A percentile compares a stretch with the other conserved stretches of the same genome.
phyloP scores from a whole-genome alignment of 495 filamentous ascomycete genomes.

The Aspergillus affinis region DNA sequence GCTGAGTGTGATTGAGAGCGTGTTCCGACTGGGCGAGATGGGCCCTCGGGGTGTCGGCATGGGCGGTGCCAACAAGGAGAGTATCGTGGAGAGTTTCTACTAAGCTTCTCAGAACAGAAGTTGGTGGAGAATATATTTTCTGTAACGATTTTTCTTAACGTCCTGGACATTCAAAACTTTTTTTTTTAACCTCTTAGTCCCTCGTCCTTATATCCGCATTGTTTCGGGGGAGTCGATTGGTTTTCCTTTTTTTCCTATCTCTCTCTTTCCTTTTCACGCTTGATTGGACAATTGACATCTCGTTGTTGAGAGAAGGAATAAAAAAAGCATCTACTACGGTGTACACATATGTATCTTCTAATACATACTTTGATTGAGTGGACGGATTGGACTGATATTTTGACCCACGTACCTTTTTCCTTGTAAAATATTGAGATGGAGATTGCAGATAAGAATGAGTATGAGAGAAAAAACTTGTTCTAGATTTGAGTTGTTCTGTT shows the following conservation, averaged over 20 bases:
- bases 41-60: slow-evolving; percentile 54
- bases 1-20: slow-evolving; percentile 90
- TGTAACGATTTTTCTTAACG: slow-evolving; percentile 1
- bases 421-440: too few relatives aligned
- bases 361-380: not conserved
- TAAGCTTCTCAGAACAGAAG: slow-evolving; percentile 33
- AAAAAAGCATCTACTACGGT: too few relatives aligned
- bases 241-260: not conserved
- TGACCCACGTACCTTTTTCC: too few relatives aligned
- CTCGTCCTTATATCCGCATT: not conserved
- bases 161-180: slow-evolving; percentile 1
- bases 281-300: not conserved
- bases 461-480: too few relatives aligned
- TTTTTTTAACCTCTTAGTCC: not conserved
- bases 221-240: not conserved
- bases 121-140: not conserved
- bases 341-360: not conserved
- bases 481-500: too few relatives aligned
- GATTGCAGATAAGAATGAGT: too few relatives aligned
- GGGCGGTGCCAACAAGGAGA: slow-evolving; percentile 83
- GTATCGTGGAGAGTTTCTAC: slow-evolving; percentile 98
- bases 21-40: slow-evolving; percentile 87
- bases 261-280: not conserved
- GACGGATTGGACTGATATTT: too few relatives aligned
- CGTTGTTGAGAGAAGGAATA: too few relatives aligned